Evolutionary conservation across 108 stramenopile species (phyloP), one percentile per base, ranked within the genome.

Genomic region (Hondaea fermentalgiana): DNA sequence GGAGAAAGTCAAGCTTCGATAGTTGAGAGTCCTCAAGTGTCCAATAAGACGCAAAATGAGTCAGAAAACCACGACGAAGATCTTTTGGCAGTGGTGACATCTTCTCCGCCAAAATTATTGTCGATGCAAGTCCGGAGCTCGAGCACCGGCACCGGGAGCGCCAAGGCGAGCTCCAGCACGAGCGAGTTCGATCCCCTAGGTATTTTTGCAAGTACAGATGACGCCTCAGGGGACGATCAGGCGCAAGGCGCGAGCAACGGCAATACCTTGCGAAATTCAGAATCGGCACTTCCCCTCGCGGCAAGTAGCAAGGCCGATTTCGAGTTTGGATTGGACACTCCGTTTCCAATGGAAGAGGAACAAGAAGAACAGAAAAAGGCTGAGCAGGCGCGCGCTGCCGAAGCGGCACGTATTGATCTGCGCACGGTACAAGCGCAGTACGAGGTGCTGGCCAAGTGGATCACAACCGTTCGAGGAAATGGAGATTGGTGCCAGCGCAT

Each of bases 401-500:
- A 69, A 28, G 42, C 25, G 14, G 64, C 25, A 8, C 35, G 10
- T 17, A 17, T 69, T 1, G 64, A 69, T 69, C 25, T 69, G 35
- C 64, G 35, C 14, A 4, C 42, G 25, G 64, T 69, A 17, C 21
- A 69, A 4, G 64, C 64, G 0, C 64, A 69, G 42, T 83, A 83
- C 76, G 51, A 83, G 51, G 76, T 83, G 45, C 51, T 83, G 76
- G 45, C 76, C 28, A 47, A 83, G 23, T 83, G 76, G 76, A 53
- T 83, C 12, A 47, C 76, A 3, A 83, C 76, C 49, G 76, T 83
- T 12, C 45, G 76, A 6, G 12, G 23, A 12, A 83, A 83, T 45
- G 76, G 76, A 6, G 76, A 83, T 45, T 83, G 76, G 76, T 83
- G 25, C 25, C 76, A 83, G 51, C 76, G 76, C 12, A 28, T 83